Evolutionary conservation across 2,329 filamentous ascomycete genomes (phyloP), one percentile per base, ranked within the genome.

Genomic region (Trichophyton schoenleinii): DNA sequence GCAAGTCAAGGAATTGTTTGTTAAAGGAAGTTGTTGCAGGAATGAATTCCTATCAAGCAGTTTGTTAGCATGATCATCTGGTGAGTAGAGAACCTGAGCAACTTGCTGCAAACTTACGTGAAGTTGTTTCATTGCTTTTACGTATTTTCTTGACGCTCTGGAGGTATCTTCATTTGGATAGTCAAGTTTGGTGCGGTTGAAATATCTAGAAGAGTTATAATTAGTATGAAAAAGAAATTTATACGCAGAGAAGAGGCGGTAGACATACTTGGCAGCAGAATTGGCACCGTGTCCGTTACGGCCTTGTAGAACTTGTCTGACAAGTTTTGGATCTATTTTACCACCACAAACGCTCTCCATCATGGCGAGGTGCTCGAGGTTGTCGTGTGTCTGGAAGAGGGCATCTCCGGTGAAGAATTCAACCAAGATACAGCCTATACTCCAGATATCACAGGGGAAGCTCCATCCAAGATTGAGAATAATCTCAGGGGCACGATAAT

Each of bases 341-440:
- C 75, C 74, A 46, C 78, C 79, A 68, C 82, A 84, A 7, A 85
- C 82, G 9, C 79, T 78, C 70, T 87, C 83, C 84, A 87, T 87
- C 84, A 87, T 87, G 42, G 83, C 83, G 55, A 87, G 77, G 70
- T 87, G 84, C 69, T 86, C 84, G 36, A 85, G 78, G 64, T 86
- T 86, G 71, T 87, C 84, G 69, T 86, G 84, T 0, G 84, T 86
- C 69, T 87, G 84, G 74, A 87, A 87, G 2, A 87, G 74, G 49
- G 84, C 84, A 70, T 87, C 84, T 8, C 84, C 84, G 0, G 84
- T 87, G 74, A 83, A 86, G 70, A 86, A 87, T 65, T 87, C 84
- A 36, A 87, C 84, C 9, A 87, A 73, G 61, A 87, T 87, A 66
- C 84, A 87, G 22, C 84, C 84, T 61, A 87, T 85, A 70, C 84